phyloP scores from a whole-genome alignment of 169 alveolate genomes.

The Babesia divergens region DNA sequence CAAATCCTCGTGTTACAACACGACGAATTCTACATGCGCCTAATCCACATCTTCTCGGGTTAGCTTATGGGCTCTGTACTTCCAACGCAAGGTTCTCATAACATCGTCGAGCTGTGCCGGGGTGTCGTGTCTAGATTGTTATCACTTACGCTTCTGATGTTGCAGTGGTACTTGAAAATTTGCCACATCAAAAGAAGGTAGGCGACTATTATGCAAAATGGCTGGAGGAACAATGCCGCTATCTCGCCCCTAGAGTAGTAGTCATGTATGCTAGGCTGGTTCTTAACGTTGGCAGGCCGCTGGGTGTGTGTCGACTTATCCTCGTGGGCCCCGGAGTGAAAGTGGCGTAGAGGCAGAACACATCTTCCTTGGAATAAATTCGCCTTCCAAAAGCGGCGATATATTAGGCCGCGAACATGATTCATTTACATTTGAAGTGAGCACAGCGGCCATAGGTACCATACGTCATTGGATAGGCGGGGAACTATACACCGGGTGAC shows the following conservation, averaged over 20 bases:
- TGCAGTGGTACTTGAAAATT: slow-evolving; percentile 52
- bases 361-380: neutral
- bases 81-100: slow-evolving; percentile 40
- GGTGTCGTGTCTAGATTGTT: neutral
- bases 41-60: neutral
- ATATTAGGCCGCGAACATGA: neutral
- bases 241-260: slow-evolving; percentile 54
- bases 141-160: slow-evolving; percentile 30
- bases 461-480: too few relatives aligned
- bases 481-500: neutral
- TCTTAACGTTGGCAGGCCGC: neutral
- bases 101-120: slow-evolving; percentile 30
- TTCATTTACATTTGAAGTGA: slow-evolving; percentile 20
- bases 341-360: neutral
- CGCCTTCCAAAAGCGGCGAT: neutral
- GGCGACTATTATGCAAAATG: slow-evolving; percentile 28
- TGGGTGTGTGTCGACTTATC: neutral
- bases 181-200: slow-evolving; percentile 41
- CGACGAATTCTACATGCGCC: too few relatives aligned
- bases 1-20: too few relatives aligned
- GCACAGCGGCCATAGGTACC: neutral
- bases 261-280: slow-evolving; percentile 34
- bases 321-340: neutral
- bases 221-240: slow-evolving; percentile 55
- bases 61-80: neutral